phyloP scores from a whole-genome alignment of 2,329 filamentous ascomycete genomes.

The Monilinia aucupariae region DNA sequence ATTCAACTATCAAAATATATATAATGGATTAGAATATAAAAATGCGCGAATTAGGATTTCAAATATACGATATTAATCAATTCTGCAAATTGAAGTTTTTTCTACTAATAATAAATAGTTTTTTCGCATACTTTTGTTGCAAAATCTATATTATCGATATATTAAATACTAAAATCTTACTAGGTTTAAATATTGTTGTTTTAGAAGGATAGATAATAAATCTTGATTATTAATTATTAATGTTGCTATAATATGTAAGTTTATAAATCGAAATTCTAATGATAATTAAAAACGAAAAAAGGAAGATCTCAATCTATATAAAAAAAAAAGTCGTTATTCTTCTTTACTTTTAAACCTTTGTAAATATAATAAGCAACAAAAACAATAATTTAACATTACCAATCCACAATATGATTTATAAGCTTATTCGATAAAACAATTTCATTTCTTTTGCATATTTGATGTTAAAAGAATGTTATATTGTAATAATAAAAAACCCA shows the following conservation, averaged over 20 bases:
- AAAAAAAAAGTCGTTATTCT: too few species aligned
- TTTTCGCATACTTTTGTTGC: not conserved
- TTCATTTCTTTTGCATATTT: not conserved
- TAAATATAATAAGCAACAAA: too few species aligned
- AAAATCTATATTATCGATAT: not conserved
- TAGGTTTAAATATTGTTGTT: not conserved
- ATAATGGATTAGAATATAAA: not conserved
- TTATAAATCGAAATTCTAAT: not conserved
- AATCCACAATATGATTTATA: not conserved
- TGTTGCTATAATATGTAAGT: not conserved
- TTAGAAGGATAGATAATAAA: not conserved
- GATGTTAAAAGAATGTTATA: accelerated
- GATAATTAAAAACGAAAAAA: not conserved
- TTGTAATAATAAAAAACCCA: not conserved
- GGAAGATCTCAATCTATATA: too few species aligned
- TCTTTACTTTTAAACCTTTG: too few species aligned
- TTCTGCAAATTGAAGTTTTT: not conserved
- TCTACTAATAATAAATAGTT: not conserved
- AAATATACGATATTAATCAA: not conserved
- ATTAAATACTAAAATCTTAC: not conserved
- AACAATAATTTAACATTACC: not conserved
- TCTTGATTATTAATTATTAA: not conserved
- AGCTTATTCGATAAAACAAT: not conserved
- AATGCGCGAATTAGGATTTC: not conserved
- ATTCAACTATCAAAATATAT: too few species aligned